phyloP scores from a whole-genome alignment of 768 basidiomycete species.

The Leccinum olivaceopallidum region DNA sequence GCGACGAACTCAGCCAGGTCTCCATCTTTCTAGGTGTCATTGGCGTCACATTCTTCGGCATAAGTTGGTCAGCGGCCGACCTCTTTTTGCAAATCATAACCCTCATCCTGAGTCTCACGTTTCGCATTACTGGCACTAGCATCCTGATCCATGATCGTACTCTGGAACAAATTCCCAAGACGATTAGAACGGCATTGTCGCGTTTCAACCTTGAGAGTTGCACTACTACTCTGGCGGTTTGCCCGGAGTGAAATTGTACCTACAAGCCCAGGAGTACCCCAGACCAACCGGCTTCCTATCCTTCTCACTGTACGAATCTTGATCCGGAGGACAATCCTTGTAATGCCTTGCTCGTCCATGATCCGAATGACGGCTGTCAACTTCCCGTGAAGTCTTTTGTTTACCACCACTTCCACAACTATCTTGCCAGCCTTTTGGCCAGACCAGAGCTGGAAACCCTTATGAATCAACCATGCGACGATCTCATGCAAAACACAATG shows the following conservation, averaged over 20 bases:
- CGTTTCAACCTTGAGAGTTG: too few relatives aligned
- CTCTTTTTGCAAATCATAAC: not conserved
- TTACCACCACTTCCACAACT: constrained; percentile 3
- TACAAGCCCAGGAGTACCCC: too few relatives aligned
- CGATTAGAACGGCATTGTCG: too few relatives aligned
- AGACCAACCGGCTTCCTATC: too few relatives aligned
- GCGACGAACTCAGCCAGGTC: not conserved
- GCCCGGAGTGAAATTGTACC: too few relatives aligned
- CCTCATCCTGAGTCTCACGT: not conserved
- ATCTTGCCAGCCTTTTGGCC: not conserved
- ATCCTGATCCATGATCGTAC: not conserved
- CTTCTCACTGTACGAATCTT: too few relatives aligned
- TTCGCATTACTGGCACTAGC: not conserved
- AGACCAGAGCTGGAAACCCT: constrained; percentile 5
- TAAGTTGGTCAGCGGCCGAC: not conserved
- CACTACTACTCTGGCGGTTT: too few relatives aligned
- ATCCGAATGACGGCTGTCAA: not conserved
- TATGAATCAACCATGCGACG: constrained; percentile 12
- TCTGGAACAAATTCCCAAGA: not conserved
- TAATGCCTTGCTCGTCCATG: not conserved
- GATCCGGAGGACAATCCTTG: not conserved
- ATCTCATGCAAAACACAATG: not conserved
- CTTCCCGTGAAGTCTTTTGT: not conserved
- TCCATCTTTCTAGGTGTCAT: not conserved
- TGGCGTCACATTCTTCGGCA: not conserved